phyloP scores from a whole-genome alignment of 352 stramenopile species.

The Globisporangium perplexum region DNA sequence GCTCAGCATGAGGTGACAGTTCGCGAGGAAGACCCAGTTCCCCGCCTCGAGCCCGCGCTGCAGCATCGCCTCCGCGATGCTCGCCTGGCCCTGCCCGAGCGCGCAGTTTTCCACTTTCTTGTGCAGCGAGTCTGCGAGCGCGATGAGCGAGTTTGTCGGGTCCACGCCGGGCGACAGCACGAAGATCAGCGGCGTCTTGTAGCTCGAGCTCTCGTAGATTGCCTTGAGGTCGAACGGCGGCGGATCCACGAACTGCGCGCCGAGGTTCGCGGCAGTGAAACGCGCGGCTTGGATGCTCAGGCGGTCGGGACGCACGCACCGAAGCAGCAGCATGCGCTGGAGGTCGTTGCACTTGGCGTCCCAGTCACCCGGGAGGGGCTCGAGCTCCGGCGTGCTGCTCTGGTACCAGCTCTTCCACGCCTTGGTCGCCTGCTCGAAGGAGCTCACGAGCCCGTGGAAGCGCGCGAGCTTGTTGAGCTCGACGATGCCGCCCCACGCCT shows the following conservation, averaged over 20 bases:
- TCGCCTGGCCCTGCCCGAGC: conserved; percentile 92
- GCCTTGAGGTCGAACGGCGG: conserved; percentile 90
- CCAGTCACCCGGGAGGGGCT: conserved; percentile 90
- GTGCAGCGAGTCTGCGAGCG: conserved; percentile 72
- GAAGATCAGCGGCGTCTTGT: conserved; percentile 93
- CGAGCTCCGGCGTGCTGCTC: conserved; percentile 86
- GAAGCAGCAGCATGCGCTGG: conserved; percentile 91
- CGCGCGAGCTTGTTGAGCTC: conserved; percentile 88
- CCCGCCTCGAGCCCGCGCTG: conserved; percentile 79
- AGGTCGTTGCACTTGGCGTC: conserved; percentile 92
- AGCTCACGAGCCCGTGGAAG: conserved; percentile 88
- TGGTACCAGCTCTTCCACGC: conserved; percentile 83
- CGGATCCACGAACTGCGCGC: conserved; percentile 90
- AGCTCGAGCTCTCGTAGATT: conserved; percentile 86
- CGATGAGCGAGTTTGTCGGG: conserved; percentile 90
- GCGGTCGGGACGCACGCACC: conserved; percentile 89
- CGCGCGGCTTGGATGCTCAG: conserved; percentile 88
- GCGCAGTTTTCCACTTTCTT: conserved; percentile 90
- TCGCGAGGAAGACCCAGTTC: conserved; percentile 94
- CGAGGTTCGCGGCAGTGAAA: conserved; percentile 91
- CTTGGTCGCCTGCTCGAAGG: conserved; percentile 87
- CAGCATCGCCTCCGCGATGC: conserved; percentile 88
- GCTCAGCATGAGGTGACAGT: conserved; percentile 95
- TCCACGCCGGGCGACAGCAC: conserved; percentile 94
- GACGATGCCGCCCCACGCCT: conserved; percentile 86